Conservation (phyloP, 1,139 yeast genomes). For the Taphrina sp. region DNA sequence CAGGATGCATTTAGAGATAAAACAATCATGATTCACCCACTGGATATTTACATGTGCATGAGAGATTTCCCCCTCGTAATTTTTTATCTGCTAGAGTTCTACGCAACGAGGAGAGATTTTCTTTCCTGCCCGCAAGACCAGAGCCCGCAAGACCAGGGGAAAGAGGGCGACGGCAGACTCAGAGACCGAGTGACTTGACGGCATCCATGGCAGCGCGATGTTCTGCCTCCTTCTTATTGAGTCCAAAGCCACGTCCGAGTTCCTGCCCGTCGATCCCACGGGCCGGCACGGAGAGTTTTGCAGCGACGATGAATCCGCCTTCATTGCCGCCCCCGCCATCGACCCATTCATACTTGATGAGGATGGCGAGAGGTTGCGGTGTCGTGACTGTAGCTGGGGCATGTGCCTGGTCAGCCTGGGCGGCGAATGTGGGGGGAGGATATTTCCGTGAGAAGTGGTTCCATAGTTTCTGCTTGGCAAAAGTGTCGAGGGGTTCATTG, state of each 20-base stretch:
- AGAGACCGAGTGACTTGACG: conserved; percentile 17
- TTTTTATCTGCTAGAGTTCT: too few relatives aligned
- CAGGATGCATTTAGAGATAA: too few relatives aligned
- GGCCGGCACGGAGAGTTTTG: conserved; percentile 49
- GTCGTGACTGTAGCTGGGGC: too few relatives aligned
- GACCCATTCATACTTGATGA: conserved; percentile 54
- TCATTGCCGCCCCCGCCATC: conserved; percentile 56
- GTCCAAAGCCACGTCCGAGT: conserved; percentile 61
- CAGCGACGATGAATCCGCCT: conserved; percentile 58
- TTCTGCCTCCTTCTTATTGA: conserved; percentile 63
- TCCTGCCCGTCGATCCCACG: conserved; percentile 46
- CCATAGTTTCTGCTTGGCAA: conserved; percentile 76
- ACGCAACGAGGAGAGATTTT: too few relatives aligned
- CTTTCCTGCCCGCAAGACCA: too few relatives aligned
- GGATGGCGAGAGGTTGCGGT: too few relatives aligned
- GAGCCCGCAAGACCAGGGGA: too few relatives aligned
- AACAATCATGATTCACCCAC: too few relatives aligned
- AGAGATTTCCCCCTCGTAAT: too few relatives aligned
- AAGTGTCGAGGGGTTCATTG: conserved; percentile 49
- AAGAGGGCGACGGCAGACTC: too few relatives aligned
- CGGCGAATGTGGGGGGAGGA: conserved; percentile 50
- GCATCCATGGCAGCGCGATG: conserved; percentile 73
- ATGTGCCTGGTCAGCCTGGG: not conserved
- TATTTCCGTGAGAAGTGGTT: conserved; percentile 75
- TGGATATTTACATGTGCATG: too few relatives aligned